These are phyloP conservation scores for Saturnispora hagleri DNA, from an alignment of 805 yeast genomes.

Conservation along the genomic window DNA sequence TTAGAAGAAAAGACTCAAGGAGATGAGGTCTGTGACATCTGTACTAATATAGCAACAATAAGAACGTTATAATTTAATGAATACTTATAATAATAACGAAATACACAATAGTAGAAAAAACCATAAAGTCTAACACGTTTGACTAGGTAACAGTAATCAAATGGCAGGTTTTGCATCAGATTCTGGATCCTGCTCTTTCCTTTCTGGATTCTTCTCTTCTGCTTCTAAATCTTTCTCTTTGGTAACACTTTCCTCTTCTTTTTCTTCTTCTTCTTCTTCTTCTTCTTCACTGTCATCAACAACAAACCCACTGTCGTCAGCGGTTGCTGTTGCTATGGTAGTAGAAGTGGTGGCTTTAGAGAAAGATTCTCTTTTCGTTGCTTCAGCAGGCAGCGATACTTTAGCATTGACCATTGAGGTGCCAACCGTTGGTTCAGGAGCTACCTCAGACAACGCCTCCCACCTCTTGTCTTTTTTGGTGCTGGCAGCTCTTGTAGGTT, in stretches of 20 bases:
- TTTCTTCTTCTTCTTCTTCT: conserved; percentile 33
- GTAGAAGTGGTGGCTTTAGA: not conserved
- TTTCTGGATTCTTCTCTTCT: not conserved
- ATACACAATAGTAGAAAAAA: not conserved
- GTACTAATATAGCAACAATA: not conserved
- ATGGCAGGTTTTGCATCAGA: not conserved
- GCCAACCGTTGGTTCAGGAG: conserved; percentile 30
- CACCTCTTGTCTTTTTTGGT: conserved; percentile 28
- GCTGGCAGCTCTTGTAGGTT: not conserved
- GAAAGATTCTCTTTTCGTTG: not conserved
- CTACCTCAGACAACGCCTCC: conserved; percentile 33
- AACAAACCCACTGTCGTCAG: conserved; percentile 37
- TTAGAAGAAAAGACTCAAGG: conserved; percentile 3
- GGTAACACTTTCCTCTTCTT: conserved; percentile 23
- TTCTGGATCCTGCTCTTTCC: not conserved
- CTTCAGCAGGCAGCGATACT: not conserved
- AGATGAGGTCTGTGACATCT: not conserved
- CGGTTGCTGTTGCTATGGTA: not conserved
- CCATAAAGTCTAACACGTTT: not conserved
- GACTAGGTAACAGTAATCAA: not conserved
- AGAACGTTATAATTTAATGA: not conserved
- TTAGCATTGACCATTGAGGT: not conserved
- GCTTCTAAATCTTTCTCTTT: not conserved
- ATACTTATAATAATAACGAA: not conserved
- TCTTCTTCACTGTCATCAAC: conserved; percentile 47